phyloP scores from a whole-genome alignment of 2,329 filamentous ascomycete genomes.

The Trichothecium roseum region DNA sequence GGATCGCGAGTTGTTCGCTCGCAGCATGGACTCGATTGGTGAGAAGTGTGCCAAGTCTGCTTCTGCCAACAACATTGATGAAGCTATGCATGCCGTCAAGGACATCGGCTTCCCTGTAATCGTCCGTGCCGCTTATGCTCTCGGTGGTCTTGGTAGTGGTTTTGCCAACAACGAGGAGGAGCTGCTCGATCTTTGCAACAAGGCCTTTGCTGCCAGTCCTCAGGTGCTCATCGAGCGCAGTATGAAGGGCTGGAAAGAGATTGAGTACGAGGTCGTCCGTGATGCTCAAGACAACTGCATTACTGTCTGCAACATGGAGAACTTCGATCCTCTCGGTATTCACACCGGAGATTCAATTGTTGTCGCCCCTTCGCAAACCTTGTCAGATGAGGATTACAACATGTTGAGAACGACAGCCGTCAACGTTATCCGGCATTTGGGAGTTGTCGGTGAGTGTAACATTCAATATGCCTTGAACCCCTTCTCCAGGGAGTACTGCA shows the following conservation, averaged over 20 bases:
- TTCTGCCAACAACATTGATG: conserved; percentile 82
- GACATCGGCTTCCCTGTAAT: conserved; percentile 94
- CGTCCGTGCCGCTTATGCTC: conserved; percentile 89
- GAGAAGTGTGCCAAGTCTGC: conserved; percentile 97
- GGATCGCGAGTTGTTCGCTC: conserved; percentile 91
- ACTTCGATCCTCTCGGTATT: conserved; percentile 94
- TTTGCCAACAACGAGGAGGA: conserved; percentile 94
- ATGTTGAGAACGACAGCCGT: conserved; percentile 97
- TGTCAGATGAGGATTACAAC: conserved; percentile 98
- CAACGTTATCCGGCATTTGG: conserved; percentile 95
- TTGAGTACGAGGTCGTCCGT: conserved; percentile 96
- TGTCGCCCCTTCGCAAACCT: conserved; percentile 89
- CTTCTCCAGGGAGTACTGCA: conserved; percentile 92
- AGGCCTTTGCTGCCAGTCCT: conserved; percentile 84
- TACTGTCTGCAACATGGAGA: conserved; percentile 75
- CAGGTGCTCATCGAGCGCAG: conserved; percentile 98
- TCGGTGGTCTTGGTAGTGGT: conserved; percentile 91
- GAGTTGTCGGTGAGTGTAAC: conserved; percentile 97
- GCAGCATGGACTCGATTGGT: conserved; percentile 92
- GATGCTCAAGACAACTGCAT: conserved; percentile 98
- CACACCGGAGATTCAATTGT: conserved; percentile 99
- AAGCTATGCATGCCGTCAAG: conserved; percentile 79
- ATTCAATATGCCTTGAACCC: conserved; percentile 96
- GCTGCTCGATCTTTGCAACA: conserved; percentile 83
- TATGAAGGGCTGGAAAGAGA: conserved; percentile 98